Evolutionary conservation across 2,329 filamentous ascomycete species (phyloP).

Genomic region (Pleomassaria siparia): DNA sequence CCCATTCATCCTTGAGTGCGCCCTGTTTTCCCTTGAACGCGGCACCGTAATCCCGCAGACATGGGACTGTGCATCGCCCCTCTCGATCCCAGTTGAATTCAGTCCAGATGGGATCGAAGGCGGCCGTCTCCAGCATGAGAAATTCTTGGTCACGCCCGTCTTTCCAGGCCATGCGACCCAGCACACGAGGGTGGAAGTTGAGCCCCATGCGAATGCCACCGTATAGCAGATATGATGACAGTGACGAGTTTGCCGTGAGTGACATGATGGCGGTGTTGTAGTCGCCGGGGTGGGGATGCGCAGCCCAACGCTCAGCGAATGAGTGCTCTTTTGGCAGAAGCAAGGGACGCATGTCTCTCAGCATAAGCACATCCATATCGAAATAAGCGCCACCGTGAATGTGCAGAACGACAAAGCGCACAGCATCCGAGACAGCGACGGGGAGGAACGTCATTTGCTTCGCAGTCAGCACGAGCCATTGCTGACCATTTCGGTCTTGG

Average conservation of each 20-base stretch:
- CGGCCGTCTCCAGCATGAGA: slow-evolving; percentile 59
- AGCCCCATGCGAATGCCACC: slow-evolving; percentile 60
- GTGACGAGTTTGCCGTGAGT: slow-evolving; percentile 56
- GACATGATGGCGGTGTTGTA: slow-evolving; percentile 62
- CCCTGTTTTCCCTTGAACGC: slow-evolving; percentile 54
- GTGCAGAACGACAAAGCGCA: slow-evolving; percentile 58
- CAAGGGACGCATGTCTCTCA: slow-evolving; percentile 58
- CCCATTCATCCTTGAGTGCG: slow-evolving; percentile 55
- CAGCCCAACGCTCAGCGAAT: slow-evolving; percentile 60
- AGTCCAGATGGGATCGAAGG: slow-evolving; percentile 61
- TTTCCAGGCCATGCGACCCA: slow-evolving; percentile 60
- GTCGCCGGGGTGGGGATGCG: slow-evolving; percentile 55
- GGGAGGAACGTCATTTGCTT: slow-evolving; percentile 62
- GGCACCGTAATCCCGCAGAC: slow-evolving; percentile 55
- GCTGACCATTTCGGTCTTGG: slow-evolving; percentile 52
- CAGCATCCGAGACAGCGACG: slow-evolving; percentile 59
- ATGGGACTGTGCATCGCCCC: slow-evolving; percentile 57
- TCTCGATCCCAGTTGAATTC: slow-evolving; percentile 58
- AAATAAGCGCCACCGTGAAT: slow-evolving; percentile 57
- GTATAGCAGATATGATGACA: slow-evolving; percentile 57
- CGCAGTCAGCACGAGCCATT: slow-evolving; percentile 56
- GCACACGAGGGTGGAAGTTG: slow-evolving; percentile 58
- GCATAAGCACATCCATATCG: slow-evolving; percentile 59
- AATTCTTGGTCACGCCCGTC: slow-evolving; percentile 57
- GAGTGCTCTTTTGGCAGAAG: slow-evolving; percentile 53